A percentile compares a stretch with the other conserved stretches of the same genome.
These are phyloP conservation scores for Ophiosphaerella narmari DNA, from an alignment of 2,329 filamentous ascomycete genomes.

Conservation along the genomic window DNA sequence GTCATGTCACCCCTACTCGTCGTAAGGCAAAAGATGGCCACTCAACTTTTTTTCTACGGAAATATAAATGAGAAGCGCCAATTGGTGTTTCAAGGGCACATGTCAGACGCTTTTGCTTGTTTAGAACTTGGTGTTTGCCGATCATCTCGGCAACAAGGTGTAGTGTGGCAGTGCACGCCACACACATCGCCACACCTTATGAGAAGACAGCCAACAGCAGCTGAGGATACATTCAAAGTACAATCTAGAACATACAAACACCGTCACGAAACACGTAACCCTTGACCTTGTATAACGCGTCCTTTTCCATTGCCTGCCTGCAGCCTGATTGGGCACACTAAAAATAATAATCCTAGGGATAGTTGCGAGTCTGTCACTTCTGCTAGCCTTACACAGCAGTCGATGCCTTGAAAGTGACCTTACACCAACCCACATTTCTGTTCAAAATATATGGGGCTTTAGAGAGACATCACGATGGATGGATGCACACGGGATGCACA, in stretches of 20 bases:
- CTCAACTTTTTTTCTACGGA: slow-evolving; percentile 12
- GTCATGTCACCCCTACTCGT: slow-evolving; percentile 5
- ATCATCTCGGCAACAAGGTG: slow-evolving; percentile 14
- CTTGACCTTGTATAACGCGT: slow-evolving; percentile 10
- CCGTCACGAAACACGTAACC: slow-evolving; percentile 20
- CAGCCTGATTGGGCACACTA: slow-evolving; percentile 6
- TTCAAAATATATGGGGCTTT: neutral
- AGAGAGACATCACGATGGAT: slow-evolving; percentile 7
- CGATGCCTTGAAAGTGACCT: neutral
- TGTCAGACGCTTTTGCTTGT: slow-evolving; percentile 9
- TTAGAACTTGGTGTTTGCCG: slow-evolving; percentile 20
- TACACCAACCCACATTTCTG: neutral
- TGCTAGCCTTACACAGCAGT: neutral
- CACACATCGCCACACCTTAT: slow-evolving; percentile 11
- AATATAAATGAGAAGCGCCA: slow-evolving; percentile 1
- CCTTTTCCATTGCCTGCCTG: slow-evolving; percentile 8
- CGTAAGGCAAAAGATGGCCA: slow-evolving; percentile 14
- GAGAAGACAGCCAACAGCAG: slow-evolving; percentile 14
- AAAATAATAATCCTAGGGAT: slow-evolving; percentile 1
- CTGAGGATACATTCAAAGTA: slow-evolving; percentile 3
- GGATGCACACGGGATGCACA: neutral
- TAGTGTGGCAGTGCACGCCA: slow-evolving; percentile 4
- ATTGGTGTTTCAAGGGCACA: slow-evolving; percentile 37
- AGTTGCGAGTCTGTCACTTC: neutral
- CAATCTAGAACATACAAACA: slow-evolving; percentile 12